Conservation (phyloP, 2,329 filamentous ascomycete species). For the Nannizziopsis barbatae region DNA sequence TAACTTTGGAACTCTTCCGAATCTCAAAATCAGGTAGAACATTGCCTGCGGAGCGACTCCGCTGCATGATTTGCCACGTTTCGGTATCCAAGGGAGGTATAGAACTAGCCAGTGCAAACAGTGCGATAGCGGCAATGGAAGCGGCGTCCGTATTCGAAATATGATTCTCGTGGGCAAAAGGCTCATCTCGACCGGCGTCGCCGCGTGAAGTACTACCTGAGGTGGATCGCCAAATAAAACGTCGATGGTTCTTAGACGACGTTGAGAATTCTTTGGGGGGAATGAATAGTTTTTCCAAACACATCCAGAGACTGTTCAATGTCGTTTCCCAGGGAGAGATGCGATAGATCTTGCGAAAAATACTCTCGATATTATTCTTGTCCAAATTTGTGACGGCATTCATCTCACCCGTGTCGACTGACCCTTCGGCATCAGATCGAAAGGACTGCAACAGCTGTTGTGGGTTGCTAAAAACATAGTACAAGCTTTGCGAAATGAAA, state of each 20-base stretch:
- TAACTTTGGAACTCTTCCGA: conserved; percentile 23
- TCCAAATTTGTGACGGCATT: conserved; percentile 17
- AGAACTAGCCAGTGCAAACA: conserved; percentile 31
- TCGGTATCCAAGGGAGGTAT: conserved; percentile 28
- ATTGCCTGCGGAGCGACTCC: conserved; percentile 32
- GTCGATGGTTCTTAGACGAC: conserved; percentile 10
- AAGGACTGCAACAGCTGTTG: conserved; percentile 34
- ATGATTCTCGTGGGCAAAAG: conserved; percentile 20
- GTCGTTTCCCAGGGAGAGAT: conserved; percentile 33
- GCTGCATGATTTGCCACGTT: conserved; percentile 33
- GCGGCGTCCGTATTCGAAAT: conserved; percentile 32
- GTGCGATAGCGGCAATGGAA: conserved; percentile 28
- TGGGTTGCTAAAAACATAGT: conserved; percentile 34
- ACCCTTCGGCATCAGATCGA: conserved; percentile 17
- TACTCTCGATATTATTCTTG: conserved; percentile 24
- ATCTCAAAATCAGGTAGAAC: conserved; percentile 31
- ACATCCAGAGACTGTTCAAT: conserved; percentile 34
- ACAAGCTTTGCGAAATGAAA: conserved; percentile 37
- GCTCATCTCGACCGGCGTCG: not conserved
- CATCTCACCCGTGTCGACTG: not conserved
- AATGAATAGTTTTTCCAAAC: conserved; percentile 31
- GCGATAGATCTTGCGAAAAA: conserved; percentile 27
- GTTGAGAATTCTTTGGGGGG: conserved; percentile 29
- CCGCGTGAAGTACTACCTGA: conserved; percentile 12
- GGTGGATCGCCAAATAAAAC: conserved; percentile 21